These are phyloP conservation scores for Pichia gijzeniarum DNA, from an alignment of 805 yeast species.

Conservation along the genomic window DNA sequence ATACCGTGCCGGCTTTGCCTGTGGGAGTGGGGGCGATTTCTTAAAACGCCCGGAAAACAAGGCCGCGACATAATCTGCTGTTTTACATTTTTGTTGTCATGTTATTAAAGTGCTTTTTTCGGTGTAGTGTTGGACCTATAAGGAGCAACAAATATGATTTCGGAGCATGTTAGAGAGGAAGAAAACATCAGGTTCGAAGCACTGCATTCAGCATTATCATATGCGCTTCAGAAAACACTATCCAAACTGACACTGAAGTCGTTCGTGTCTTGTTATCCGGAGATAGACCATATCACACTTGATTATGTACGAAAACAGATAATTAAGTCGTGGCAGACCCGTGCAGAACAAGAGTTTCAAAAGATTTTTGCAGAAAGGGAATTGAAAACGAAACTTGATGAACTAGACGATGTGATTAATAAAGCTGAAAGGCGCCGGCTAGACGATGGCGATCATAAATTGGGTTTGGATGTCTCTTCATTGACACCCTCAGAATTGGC, in stretches of 20 bases:
- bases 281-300: constrained; percentile 35
- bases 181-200: constrained; percentile 27
- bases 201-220: constrained; percentile 30
- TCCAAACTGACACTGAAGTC: constrained; percentile 39
- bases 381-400: constrained; percentile 37
- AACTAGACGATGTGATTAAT: constrained; percentile 41
- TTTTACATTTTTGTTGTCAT: not conserved
- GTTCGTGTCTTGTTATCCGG: constrained; percentile 41
- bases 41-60: too few species aligned
- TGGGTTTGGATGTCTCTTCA: constrained; percentile 10
- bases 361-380: constrained; percentile 41
- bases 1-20: too few species aligned
- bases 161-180: not conserved
- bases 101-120: too few species aligned
- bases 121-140: too few species aligned
- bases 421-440: constrained; percentile 27
- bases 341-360: constrained; percentile 40
- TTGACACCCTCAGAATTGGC: constrained; percentile 19
- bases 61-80: constrained; percentile 1
- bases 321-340: constrained; percentile 36
- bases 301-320: constrained; percentile 42
- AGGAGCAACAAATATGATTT: not conserved
- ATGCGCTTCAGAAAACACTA: constrained; percentile 36
- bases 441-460: constrained; percentile 11
- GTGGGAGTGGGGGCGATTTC: too few species aligned